Conservation (phyloP, 768 basidiomycete species). For the Rhodosporidiobolus sp. region DNA sequence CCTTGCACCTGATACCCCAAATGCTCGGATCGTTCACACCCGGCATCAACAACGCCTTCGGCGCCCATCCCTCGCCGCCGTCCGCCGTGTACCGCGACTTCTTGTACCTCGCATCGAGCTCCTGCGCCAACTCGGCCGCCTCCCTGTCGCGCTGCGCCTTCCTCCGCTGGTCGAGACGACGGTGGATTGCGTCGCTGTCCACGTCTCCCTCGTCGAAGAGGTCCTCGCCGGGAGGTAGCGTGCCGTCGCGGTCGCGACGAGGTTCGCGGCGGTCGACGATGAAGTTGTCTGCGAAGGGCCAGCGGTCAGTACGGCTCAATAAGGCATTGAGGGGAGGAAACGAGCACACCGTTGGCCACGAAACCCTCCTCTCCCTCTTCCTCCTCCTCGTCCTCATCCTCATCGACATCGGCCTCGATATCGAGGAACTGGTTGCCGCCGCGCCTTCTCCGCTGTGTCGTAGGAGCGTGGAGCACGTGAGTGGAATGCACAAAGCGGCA, state of each 20-base stretch:
- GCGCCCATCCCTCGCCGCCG: slow-evolving; percentile 71
- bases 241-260: slow-evolving; percentile 89
- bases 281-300: slow-evolving; percentile 46
- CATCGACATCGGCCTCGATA: slow-evolving; percentile 91
- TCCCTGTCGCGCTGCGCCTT: slow-evolving; percentile 51
- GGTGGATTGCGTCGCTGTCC: slow-evolving; percentile 47
- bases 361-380: slow-evolving; percentile 58
- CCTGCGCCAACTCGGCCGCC: slow-evolving; percentile 58
- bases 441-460: slow-evolving; percentile 59
- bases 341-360: slow-evolving; percentile 44
- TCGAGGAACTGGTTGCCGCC: slow-evolving; percentile 77
- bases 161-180: slow-evolving; percentile 38
- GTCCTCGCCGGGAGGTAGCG: slow-evolving; percentile 91
- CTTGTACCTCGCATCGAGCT: slow-evolving; percentile 62
- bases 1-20: slow-evolving; percentile 94
- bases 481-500: not conserved
- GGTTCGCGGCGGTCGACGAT: slow-evolving; percentile 57
- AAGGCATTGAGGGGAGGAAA: not conserved
- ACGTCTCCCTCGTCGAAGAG: slow-evolving; percentile 52
- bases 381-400: slow-evolving; percentile 93
- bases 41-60: slow-evolving; percentile 91
- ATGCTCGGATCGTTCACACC: slow-evolving; percentile 91
- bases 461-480: not conserved
- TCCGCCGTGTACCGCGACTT: slow-evolving; percentile 56
- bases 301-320: not conserved